Conservation (phyloP, 208 protist genomes). For the Wallacemonas sp. region DNA sequence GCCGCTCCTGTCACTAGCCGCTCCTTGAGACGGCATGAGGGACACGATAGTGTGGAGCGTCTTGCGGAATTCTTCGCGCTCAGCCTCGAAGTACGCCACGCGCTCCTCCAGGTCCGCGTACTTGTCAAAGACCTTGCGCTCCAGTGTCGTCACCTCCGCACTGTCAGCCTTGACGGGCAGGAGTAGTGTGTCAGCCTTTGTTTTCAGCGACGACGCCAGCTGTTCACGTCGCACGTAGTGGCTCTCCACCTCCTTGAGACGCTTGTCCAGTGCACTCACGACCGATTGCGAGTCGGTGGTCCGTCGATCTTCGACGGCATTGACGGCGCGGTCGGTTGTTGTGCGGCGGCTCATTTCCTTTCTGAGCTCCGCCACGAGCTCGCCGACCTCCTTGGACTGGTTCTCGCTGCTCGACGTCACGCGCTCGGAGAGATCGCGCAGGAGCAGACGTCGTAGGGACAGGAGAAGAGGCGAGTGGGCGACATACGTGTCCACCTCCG, state of each 20-base stretch:
- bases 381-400: slow-evolving; percentile 59
- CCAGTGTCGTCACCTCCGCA: slow-evolving; percentile 50
- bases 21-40: slow-evolving; percentile 29
- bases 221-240: slow-evolving; percentile 53
- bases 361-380: slow-evolving; percentile 38
- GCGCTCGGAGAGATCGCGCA: slow-evolving; percentile 71
- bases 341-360: slow-evolving; percentile 22
- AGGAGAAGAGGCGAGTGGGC: slow-evolving; percentile 67
- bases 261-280: slow-evolving; percentile 22
- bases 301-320: slow-evolving; percentile 10
- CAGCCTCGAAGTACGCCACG: slow-evolving; percentile 71
- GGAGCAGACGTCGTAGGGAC: slow-evolving; percentile 63
- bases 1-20: neutral
- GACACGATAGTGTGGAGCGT: slow-evolving; percentile 42
- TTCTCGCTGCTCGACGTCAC: slow-evolving; percentile 41
- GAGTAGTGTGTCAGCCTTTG: slow-evolving; percentile 55
- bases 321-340: slow-evolving; percentile 2
- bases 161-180: slow-evolving; percentile 60
- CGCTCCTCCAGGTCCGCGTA: slow-evolving; percentile 76
- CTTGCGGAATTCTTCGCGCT: slow-evolving; percentile 67
- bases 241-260: slow-evolving; percentile 49
- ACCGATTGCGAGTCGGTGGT: slow-evolving; percentile 23
- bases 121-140: slow-evolving; percentile 46
- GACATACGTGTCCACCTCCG: slow-evolving; percentile 39
- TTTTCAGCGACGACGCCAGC: slow-evolving; percentile 39